phyloP scores from a whole-genome alignment of 495 filamentous ascomycete species.

The Eremomyces bilateralis region DNA sequence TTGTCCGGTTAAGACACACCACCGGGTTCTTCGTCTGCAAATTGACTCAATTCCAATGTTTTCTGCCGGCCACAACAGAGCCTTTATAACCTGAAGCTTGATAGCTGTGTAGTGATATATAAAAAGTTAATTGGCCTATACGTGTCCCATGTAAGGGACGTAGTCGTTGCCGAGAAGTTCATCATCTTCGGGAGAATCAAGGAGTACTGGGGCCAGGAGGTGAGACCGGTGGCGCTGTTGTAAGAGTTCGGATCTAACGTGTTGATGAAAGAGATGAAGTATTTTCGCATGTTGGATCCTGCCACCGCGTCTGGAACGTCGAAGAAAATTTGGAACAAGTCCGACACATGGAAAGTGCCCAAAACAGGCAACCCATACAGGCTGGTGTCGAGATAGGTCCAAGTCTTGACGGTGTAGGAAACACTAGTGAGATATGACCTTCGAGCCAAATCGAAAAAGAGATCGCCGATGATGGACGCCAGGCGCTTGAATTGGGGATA shows the following conservation, averaged over 20 bases:
- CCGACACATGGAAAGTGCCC: constrained; percentile 51
- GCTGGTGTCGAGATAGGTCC: constrained; percentile 53
- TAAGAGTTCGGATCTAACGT: constrained; percentile 38
- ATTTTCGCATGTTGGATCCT: constrained; percentile 32
- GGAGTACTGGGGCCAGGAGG: constrained; percentile 41
- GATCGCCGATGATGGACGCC: constrained; percentile 51
- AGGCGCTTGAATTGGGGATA: constrained; percentile 60
- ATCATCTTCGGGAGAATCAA: constrained; percentile 26
- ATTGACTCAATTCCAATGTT: no score
- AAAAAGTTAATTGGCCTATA: no score
- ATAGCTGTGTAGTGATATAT: no score
- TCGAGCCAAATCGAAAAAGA: constrained; percentile 41
- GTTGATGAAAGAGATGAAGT: constrained; percentile 44
- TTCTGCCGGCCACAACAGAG: no score
- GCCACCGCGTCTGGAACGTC: constrained; percentile 38
- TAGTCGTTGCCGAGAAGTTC: no score
- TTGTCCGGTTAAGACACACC: no score
- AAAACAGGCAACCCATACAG: constrained; percentile 43
- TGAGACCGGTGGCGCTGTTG: constrained; percentile 10
- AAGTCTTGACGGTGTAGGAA: constrained; percentile 33
- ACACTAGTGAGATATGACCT: constrained; percentile 30
- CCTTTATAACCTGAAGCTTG: no score
- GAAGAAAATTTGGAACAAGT: constrained; percentile 43
- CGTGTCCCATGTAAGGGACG: no score
- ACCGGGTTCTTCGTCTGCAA: no score